Evolutionary conservation across 2,329 filamentous ascomycete species (phyloP), one percentile per base, ranked within the genome.

Genomic region (Phyllosticta paracitricarpa): DNA sequence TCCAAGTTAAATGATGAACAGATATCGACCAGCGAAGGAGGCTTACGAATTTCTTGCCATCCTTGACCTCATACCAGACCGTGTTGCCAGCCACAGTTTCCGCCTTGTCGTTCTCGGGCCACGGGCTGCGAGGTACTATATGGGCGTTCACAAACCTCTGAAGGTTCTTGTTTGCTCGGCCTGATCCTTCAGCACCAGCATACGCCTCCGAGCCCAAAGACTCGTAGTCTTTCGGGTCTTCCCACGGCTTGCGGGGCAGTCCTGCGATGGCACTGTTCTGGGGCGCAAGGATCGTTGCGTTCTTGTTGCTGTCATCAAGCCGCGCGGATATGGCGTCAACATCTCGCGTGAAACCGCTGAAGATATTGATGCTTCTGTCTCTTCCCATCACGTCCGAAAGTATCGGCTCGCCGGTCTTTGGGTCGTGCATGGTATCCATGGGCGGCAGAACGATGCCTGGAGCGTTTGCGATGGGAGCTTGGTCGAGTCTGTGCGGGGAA

Each of bases 221-320:
- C 3, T 79, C 76, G 71, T 94, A 93, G 66, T 96, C 91, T 58
- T 81, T 75, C 0, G 88, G 84, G 64, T 92, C 80, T 68, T 86
- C 89, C 90, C 90, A 96, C 0, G 92, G 92, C 73, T 97, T 97
- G 58, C 88, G 81, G 0, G 91, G 89, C 25, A 97, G 78, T 0
- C 75, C 78, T 65, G 89, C 88, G 69, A 99, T 84, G 2, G 87
- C 91, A 19, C 83, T 85, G 78, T 99, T 97, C 59, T 89, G 78
- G 0, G 94, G 94, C 4, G 92, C 93, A 2, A 97, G 84, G 25
- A 97, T 85, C 2, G 91, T 97, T 17, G 89, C 89, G 71, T 93
- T 92, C 62, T 81, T 75, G 0, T 77, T 70, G 0, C 80, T 73
- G 70, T 90, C 82, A 67, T 88, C 83, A 14, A 97, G 82, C 0